Base-by-base conservation (phyloP, 2,329 filamentous ascomycete species). In the Malbranchea cinnamomea region DNA sequence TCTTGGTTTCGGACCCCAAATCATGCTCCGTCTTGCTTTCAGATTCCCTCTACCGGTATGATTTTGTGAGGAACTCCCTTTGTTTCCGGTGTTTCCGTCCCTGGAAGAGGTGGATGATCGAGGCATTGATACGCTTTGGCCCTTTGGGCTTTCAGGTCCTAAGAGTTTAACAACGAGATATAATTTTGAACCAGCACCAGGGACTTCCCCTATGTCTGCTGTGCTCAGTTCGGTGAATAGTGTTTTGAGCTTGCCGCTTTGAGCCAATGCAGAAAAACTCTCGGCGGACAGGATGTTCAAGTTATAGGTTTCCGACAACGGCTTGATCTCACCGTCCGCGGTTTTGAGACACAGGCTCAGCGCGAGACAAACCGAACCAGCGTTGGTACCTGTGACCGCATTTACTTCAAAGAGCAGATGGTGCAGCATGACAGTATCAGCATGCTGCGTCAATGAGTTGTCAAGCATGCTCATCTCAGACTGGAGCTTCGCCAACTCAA, bases 401-500 rank as follows among this genome's bases (percentile, higher is more conserved):
- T 79, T 85, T 37, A 95, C 68, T 43, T 92, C 83, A 17, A 94
- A 68, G 35, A 92, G 63, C 43, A 95, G 78, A 48, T 93, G 80
- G 31, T 92, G 59, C 20, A 80, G 65, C 1, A 71, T 74, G 28
- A 76, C 67, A 42, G 83, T 64, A 42, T 78, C 84, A 10, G 71
- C 56, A 6, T 70, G 61, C 3, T 71, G 63, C 12, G 71, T 68
- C 0, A 84, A 85, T n/a, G 76, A 72, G 42, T 81, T 78, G 34
- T 93, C 78, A 26, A 98, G 64, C 45, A 95, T 68, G 53, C 84
- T 92, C 89, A 98, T 98, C 48, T 85, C 72, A 4, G 89, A 91
- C 59, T 98, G 91, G 33, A 95, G 62, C 49, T 75, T 83, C 5
- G 87, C 87, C 41, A 94, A 71, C 35, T 93, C 80, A 16, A 95